Percentiles rank a stretch among this genome's conserved stretches.
Evolutionary conservation across 1,139 yeast genomes (phyloP).

Genomic region (Geotrichum phurueaensis): DNA sequence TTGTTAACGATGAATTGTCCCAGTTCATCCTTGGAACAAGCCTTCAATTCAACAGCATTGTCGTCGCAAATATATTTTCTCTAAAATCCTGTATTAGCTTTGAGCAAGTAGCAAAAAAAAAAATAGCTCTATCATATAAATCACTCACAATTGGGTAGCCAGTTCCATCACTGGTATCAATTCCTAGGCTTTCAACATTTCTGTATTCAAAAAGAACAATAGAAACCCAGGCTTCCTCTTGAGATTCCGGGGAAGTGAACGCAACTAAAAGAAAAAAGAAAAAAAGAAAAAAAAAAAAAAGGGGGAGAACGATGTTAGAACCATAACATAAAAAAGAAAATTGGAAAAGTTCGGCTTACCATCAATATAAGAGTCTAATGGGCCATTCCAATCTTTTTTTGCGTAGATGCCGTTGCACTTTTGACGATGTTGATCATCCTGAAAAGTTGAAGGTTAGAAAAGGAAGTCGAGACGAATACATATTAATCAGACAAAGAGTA

Average conservation of each 20-base stretch:
- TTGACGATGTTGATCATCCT: conserved; percentile 39
- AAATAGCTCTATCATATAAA: conserved; percentile 6
- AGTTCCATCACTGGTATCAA: conserved; percentile 33
- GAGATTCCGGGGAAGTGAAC: conserved; percentile 24
- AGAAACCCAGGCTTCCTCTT: conserved; percentile 43
- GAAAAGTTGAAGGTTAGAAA: background rate
- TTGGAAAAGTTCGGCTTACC: conserved; percentile 6
- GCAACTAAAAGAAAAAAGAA: conserved; percentile 7
- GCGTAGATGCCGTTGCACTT: conserved; percentile 88
- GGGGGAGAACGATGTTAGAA: background rate
- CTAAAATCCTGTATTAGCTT: conserved; percentile 17
- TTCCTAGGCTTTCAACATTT: conserved; percentile 68
- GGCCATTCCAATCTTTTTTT: conserved; percentile 83
- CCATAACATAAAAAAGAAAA: background rate
- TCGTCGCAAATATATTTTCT: conserved; percentile 70
- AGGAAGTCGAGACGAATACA: background rate
- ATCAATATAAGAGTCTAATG: conserved; percentile 36
- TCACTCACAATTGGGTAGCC: conserved; percentile 13
- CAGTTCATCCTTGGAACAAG: conserved; percentile 51
- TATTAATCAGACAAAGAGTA: background rate
- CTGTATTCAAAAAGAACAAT: conserved; percentile 78
- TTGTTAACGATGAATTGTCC: conserved; percentile 57
- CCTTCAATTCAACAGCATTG: conserved; percentile 49
- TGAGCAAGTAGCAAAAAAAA: conserved; percentile 20
- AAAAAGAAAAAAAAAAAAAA: background rate